Conservation (phyloP, 2,329 filamentous ascomycete species). For the Claviceps africana region DNA sequence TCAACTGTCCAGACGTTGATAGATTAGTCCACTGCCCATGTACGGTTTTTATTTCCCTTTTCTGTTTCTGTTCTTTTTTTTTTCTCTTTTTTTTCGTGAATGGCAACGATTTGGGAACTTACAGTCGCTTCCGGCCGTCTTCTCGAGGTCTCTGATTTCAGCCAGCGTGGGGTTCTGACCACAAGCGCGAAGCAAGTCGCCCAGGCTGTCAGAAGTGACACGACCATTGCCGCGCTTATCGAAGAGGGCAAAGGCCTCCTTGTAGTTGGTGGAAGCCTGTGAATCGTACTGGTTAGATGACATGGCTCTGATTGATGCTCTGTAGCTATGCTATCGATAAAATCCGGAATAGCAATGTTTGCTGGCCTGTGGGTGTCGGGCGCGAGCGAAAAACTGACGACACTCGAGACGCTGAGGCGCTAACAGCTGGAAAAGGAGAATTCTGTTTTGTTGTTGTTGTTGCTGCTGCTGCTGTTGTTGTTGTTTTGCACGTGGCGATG, state of each 20-base stretch:
- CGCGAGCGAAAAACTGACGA: neutral
- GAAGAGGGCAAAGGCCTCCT: conserved; percentile 98
- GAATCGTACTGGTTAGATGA: conserved; percentile 38
- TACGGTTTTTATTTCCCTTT: neutral
- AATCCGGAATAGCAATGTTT: neutral
- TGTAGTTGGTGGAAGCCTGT: conserved; percentile 90
- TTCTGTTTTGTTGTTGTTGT: no score
- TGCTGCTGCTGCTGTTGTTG: no score
- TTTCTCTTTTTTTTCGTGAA: no score
- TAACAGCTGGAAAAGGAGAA: neutral
- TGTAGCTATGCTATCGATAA: conserved; percentile 1
- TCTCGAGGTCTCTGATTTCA: conserved; percentile 87
- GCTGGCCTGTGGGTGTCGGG: neutral
- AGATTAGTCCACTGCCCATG: neutral
- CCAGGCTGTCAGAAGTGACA: conserved; percentile 72
- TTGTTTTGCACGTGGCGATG: neutral
- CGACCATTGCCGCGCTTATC: conserved; percentile 97
- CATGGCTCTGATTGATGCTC: conserved; percentile 17
- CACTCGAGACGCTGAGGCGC: neutral
- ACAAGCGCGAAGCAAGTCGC: conserved; percentile 88
- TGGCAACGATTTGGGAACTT: conserved; percentile 30
- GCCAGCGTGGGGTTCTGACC: conserved; percentile 93
- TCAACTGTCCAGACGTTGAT: conserved; percentile 52
- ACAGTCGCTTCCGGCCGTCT: conserved; percentile 83
- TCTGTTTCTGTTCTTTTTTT: no score